These are phyloP conservation scores for Cladophialophora psammophila DNA, from an alignment of 2,329 filamentous ascomycete genomes.

Conservation along the genomic window DNA sequence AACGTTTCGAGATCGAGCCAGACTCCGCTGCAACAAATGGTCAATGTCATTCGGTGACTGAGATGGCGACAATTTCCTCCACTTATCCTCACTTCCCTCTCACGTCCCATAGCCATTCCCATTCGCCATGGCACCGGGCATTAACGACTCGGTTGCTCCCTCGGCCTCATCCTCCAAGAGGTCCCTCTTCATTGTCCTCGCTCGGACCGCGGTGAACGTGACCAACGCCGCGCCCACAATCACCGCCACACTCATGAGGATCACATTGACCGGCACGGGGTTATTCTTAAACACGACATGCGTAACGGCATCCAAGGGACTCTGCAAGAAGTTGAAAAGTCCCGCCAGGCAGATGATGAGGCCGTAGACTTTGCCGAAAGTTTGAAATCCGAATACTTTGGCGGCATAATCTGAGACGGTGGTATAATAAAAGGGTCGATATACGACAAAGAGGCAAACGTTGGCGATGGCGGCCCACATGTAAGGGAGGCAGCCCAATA, in stretches of 20 bases:
- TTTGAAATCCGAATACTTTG: constrained; percentile 91
- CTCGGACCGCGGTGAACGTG: constrained; percentile 62
- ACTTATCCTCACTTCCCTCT: background rate
- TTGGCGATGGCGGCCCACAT: constrained; percentile 75
- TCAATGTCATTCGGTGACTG: background rate
- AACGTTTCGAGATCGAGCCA: background rate
- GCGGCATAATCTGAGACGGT: constrained; percentile 74
- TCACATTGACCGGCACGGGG: constrained; percentile 78
- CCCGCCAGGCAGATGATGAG: constrained; percentile 87
- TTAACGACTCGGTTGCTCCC: constrained; percentile 37
- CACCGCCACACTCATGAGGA: constrained; percentile 68
- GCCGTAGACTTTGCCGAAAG: constrained; percentile 93
- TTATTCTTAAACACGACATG: constrained; percentile 74
- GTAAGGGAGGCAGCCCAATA: constrained; percentile 76
- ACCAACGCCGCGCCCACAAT: constrained; percentile 72
- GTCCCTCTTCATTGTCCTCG: constrained; percentile 43
- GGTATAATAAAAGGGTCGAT: constrained; percentile 42
- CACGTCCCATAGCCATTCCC: constrained; percentile 39
- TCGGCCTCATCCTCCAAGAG: constrained; percentile 42
- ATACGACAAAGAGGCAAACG: constrained; percentile 69
- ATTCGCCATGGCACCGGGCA: constrained; percentile 36
- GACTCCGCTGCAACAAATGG: background rate
- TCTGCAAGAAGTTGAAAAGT: constrained; percentile 82
- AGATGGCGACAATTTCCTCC: background rate
- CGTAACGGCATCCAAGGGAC: constrained; percentile 78